These are phyloP conservation scores for Dissophora globulifera DNA, from an alignment of 192 early-diverging fungal species.

Conservation along the genomic window DNA sequence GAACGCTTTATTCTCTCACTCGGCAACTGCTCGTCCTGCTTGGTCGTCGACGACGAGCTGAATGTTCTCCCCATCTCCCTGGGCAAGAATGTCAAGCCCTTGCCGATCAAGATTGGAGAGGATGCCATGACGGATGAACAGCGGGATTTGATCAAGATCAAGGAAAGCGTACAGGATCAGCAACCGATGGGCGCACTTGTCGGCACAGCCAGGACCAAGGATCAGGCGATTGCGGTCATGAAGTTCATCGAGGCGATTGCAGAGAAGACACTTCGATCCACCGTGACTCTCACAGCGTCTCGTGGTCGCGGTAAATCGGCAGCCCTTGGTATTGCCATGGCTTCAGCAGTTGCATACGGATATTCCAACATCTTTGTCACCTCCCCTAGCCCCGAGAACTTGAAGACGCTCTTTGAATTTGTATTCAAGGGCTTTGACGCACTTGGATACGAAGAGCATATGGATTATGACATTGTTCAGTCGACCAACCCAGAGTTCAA, in stretches of 20 bases:
- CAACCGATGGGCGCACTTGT: conserved; percentile 92
- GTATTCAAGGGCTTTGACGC: conserved; percentile 98
- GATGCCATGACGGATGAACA: conserved; percentile 58
- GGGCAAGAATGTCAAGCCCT: conserved; percentile 93
- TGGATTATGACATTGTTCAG: conserved; percentile 99
- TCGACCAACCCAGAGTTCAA: conserved; percentile 95
- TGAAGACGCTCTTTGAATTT: conserved; percentile 98
- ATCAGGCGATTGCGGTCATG: conserved; percentile 96
- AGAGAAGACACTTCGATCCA: conserved; percentile 92
- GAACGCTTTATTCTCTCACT: conserved; percentile 97
- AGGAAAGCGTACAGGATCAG: conserved; percentile 89
- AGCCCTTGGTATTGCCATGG: conserved; percentile 92
- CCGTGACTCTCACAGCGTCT: conserved; percentile 92
- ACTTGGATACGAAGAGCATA: conserved; percentile 97
- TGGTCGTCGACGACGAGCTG: conserved; percentile 98
- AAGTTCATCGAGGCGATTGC: conserved; percentile 97
- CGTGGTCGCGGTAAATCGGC: conserved; percentile 99
- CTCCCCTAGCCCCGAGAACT: conserved; percentile 96
- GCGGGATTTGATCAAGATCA: conserved; percentile 82
- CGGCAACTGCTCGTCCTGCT: conserved; percentile 84
- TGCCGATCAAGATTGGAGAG: conserved; percentile 67
- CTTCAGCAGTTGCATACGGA: conserved; percentile 96
- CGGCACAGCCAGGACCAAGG: conserved; percentile 81
- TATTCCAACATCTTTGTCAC: conserved; percentile 99
- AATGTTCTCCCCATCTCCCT: conserved; percentile 95